Conservation (phyloP, 441 rosid genomes). For the Corymbia calophylla region DNA sequence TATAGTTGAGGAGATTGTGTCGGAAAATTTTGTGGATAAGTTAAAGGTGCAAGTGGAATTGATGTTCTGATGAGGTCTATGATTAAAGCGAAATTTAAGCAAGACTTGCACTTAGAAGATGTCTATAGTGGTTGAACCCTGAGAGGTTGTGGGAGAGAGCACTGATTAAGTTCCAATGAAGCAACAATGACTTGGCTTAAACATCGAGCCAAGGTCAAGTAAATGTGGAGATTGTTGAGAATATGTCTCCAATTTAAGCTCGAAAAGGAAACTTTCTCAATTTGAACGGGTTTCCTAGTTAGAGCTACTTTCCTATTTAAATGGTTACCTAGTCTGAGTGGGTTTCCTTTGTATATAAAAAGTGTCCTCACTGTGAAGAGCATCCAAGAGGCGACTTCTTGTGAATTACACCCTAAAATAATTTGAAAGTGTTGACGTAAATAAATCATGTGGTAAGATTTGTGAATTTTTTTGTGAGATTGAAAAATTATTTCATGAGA, state of each 20-base stretch:
- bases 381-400: not conserved
- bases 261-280: not conserved
- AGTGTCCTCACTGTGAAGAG: not conserved
- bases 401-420: no score
- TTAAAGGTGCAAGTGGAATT: no score
- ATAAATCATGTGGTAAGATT: not conserved
- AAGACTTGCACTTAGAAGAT: no score
- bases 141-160: no score
- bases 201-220: no score
- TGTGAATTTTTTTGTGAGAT: no score
- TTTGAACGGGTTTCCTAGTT: not conserved
- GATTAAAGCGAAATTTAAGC: no score
- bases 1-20: no score
- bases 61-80: no score
- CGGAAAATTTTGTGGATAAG: no score
- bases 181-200: no score
- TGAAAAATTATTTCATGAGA: not conserved
- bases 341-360: not conserved
- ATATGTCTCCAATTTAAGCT: not conserved
- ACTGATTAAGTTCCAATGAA: not conserved
- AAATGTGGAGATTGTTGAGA: not conserved
- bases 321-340: not conserved
- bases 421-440: rapidly evolving
- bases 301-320: not conserved
- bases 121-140: no score